A percentile compares a stretch with the other conserved stretches of the same genome.
Evolutionary conservation across 768 basidiomycete genomes (phyloP).

Genomic region (Lactarius trivialis): DNA sequence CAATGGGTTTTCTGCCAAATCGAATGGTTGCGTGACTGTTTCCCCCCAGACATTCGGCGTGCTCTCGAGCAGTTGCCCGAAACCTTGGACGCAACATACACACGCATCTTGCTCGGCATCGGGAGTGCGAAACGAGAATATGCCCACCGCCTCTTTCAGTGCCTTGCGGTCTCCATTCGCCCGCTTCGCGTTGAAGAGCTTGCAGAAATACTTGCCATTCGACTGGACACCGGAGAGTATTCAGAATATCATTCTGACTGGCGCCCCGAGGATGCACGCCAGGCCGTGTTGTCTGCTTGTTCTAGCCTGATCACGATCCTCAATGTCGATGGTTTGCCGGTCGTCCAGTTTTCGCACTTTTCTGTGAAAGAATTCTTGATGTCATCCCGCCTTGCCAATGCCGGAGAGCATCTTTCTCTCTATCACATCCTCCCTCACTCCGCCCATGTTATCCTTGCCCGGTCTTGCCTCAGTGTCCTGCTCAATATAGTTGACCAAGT

Average conservation of each 20-base stretch:
- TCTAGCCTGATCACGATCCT: neutral
- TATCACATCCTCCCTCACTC: neutral
- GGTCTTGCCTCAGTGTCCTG: neutral
- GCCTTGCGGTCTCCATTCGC: neutral
- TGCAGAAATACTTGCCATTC: neutral
- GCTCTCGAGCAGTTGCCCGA: neutral
- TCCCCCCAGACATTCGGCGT: neutral
- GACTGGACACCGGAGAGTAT: neutral
- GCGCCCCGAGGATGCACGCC: neutral
- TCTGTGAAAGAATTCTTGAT: conserved; percentile 14
- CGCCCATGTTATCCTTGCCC: conserved; percentile 1
- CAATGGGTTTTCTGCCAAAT: neutral
- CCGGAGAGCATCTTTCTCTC: neutral
- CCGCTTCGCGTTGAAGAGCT: neutral
- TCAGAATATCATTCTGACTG: neutral
- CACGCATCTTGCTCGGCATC: neutral
- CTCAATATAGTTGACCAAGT: neutral
- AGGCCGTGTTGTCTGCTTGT: neutral
- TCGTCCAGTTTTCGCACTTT: neutral
- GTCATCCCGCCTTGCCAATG: neutral
- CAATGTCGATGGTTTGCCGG: neutral
- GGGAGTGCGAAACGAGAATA: neutral
- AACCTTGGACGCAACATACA: neutral
- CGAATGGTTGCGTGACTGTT: neutral
- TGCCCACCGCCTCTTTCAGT: neutral